Conservation (phyloP, 2,329 filamentous ascomycete genomes). For the Phoma herbarum region DNA sequence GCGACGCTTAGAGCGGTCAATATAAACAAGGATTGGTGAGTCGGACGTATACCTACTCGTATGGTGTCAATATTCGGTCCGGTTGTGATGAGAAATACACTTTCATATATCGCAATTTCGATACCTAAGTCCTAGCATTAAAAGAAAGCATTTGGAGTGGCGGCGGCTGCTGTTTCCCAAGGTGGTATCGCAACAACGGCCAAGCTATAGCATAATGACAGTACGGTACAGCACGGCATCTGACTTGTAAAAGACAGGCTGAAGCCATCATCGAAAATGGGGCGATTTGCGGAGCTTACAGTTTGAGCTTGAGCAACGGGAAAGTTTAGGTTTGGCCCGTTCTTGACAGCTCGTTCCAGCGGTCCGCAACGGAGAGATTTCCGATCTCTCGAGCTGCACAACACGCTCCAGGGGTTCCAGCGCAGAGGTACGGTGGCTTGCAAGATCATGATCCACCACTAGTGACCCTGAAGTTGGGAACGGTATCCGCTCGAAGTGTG, state of each 20-base stretch:
- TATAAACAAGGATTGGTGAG: neutral
- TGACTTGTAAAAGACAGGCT: neutral
- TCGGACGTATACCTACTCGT: neutral
- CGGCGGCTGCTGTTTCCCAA: neutral
- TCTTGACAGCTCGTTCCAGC: constrained; percentile 18
- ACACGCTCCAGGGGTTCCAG: constrained; percentile 21
- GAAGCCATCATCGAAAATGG: constrained; percentile 1
- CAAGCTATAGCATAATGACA: neutral
- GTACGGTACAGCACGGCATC: neutral
- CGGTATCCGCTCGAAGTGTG: constrained; percentile 7
- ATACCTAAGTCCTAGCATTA: neutral
- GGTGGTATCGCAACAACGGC: neutral
- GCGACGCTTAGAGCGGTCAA: neutral
- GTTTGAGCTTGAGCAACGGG: constrained; percentile 13
- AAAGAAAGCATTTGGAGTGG: neutral
- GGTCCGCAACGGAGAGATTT: constrained; percentile 31
- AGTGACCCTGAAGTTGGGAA: constrained; percentile 16
- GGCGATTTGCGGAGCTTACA: constrained; percentile 4
- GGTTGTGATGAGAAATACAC: constrained; percentile 10
- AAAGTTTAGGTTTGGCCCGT: constrained; percentile 12
- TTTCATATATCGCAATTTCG: neutral
- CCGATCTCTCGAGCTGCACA: constrained; percentile 25
- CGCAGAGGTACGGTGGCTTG: constrained; percentile 24
- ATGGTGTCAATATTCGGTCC: constrained; percentile 19
- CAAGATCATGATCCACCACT: constrained; percentile 9